A percentile compares a stretch with the other conserved stretches of the same genome.
These are phyloP conservation scores for Sonneratia alba DNA, from an alignment of 345 rosid species.

Conservation along the genomic window DNA sequence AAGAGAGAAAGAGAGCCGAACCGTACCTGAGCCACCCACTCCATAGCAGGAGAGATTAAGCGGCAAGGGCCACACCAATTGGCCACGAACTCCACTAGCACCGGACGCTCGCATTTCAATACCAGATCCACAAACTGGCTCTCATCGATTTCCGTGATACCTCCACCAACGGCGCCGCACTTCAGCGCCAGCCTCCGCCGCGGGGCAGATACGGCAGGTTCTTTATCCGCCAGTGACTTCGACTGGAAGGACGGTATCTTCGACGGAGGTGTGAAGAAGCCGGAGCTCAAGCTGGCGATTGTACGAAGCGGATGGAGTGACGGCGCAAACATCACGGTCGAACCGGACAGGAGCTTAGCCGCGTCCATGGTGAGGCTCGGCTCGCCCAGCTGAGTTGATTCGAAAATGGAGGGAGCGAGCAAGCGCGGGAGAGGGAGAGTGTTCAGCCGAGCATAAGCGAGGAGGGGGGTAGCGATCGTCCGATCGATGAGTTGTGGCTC, in stretches of 20 bases:
- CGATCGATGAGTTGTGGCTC: neutral
- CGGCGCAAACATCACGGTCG: neutral
- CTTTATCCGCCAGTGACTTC: neutral
- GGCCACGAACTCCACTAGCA: conserved; percentile 82
- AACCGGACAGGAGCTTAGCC: neutral
- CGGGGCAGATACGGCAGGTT: neutral
- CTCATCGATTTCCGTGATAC: conserved; percentile 45
- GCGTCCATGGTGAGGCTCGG: neutral
- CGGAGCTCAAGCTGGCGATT: neutral
- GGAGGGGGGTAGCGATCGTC: too few relatives aligned
- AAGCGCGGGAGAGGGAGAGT: too few relatives aligned
- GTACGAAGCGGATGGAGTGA: neutral
- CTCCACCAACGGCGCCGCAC: conserved; percentile 26
- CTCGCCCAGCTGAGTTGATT: neutral
- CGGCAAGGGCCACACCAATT: conserved; percentile 93
- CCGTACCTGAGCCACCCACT: conserved; percentile 26
- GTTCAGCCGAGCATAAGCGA: too few relatives aligned
- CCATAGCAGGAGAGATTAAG: conserved; percentile 67
- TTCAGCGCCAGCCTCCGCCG: conserved; percentile 10
- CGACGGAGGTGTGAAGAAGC: neutral
- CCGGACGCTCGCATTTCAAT: conserved; percentile 55
- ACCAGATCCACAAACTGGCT: conserved; percentile 47
- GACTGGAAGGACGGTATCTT: neutral
- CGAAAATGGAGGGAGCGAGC: neutral
- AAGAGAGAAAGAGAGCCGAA: neutral